These are phyloP conservation scores for Boletus rubescentipes DNA, from an alignment of 768 basidiomycete species.

Conservation along the genomic window DNA sequence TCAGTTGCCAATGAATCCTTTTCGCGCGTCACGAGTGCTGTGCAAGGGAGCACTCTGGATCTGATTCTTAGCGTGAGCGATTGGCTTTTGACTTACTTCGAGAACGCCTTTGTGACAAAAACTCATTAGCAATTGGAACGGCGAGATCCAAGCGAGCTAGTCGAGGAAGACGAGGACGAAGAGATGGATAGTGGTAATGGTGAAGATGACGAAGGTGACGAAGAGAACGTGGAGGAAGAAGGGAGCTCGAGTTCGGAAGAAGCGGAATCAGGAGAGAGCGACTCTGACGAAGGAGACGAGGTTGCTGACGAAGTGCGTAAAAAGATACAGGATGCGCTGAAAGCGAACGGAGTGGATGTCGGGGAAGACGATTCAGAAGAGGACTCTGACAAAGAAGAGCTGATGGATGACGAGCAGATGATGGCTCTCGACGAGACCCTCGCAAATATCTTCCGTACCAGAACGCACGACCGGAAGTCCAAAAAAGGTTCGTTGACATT, in stretches of 20 bases:
- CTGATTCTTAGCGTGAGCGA: slow-evolving; percentile 75
- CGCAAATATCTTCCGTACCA: slow-evolving; percentile 78
- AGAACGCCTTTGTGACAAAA: neutral
- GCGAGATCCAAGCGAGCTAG: slow-evolving; percentile 57
- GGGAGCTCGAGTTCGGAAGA: slow-evolving; percentile 32
- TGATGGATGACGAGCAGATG: slow-evolving; percentile 98
- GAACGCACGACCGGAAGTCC: slow-evolving; percentile 56
- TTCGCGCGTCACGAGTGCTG: slow-evolving; percentile 62
- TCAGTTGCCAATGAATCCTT: slow-evolving; percentile 81
- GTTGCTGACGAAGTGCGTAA: slow-evolving; percentile 52
- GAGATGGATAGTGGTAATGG: slow-evolving; percentile 40
- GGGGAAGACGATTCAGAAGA: slow-evolving; percentile 55
- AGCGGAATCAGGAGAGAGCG: slow-evolving; percentile 35
- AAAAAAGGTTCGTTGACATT: slow-evolving; percentile 55
- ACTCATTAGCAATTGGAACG: slow-evolving; percentile 78
- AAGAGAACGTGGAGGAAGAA: slow-evolving; percentile 38
- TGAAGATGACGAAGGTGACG: slow-evolving; percentile 35
- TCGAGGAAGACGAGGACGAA: slow-evolving; percentile 43
- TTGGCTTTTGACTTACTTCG: neutral
- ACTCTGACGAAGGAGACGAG: slow-evolving; percentile 51
- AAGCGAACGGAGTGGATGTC: slow-evolving; percentile 56
- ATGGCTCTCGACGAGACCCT: slow-evolving; percentile 93
- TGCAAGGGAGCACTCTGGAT: slow-evolving; percentile 70
- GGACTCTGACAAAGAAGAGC: slow-evolving; percentile 59
- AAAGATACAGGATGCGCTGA: slow-evolving; percentile 64